These are phyloP conservation scores for Podaxis carcinomalis DNA, from an alignment of 768 basidiomycete species.

Conservation along the genomic window DNA sequence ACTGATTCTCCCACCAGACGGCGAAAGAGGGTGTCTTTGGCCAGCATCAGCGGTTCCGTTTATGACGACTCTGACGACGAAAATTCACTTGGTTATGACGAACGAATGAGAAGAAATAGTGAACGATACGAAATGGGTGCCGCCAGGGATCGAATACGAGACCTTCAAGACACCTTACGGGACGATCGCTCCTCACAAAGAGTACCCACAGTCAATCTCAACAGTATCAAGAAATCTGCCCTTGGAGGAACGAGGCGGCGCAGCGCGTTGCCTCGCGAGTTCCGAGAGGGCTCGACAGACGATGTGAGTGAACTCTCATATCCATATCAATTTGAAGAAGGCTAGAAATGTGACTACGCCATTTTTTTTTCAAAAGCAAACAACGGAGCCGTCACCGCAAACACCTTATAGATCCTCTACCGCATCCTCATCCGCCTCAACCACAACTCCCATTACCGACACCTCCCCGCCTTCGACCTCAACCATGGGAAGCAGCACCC, in stretches of 20 bases:
- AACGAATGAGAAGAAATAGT: neutral
- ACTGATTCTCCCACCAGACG: constrained; percentile 24
- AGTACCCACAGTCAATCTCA: constrained; percentile 33
- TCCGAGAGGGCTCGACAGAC: constrained; percentile 28
- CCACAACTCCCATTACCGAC: constrained; percentile 7
- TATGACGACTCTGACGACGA: constrained; percentile 23
- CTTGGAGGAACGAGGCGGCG: constrained; percentile 30
- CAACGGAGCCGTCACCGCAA: constrained; percentile 25
- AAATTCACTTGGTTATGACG: constrained; percentile 14
- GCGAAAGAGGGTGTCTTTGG: constrained; percentile 25
- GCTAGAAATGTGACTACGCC: no score
- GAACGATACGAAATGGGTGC: constrained; percentile 9
- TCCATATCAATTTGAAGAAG: no score
- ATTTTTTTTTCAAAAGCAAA: constrained; percentile 21
- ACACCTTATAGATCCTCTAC: constrained; percentile 29
- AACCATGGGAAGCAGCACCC: neutral
- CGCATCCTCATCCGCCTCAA: constrained; percentile 20
- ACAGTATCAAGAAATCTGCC: constrained; percentile 45
- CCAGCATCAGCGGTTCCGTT: constrained; percentile 19
- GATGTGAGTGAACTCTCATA: constrained; percentile 20
- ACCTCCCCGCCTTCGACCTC: neutral
- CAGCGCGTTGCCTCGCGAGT: constrained; percentile 37
- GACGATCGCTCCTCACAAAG: constrained; percentile 47
- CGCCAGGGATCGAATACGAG: constrained; percentile 20
- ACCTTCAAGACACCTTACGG: constrained; percentile 17